phyloP scores from a whole-genome alignment of 148 eudicot species.

The Rhododendron ovatum region DNA sequence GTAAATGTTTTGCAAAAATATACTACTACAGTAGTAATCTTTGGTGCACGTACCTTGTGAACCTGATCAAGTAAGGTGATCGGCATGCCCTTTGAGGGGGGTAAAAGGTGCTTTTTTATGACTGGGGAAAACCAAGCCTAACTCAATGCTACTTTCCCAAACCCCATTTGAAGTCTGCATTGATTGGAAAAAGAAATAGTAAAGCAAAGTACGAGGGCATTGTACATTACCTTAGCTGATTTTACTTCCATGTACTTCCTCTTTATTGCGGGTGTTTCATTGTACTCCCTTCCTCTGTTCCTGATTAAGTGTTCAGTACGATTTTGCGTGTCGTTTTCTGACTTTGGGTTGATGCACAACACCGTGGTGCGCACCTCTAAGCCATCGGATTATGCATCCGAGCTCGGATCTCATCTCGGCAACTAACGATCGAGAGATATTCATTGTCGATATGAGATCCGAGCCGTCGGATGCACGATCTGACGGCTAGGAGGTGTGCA shows the following conservation, averaged over 20 bases:
- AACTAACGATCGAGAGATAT: no score
- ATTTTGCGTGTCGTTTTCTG: no score
- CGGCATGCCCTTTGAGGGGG: background rate
- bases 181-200: background rate
- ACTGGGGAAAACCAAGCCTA: background rate
- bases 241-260: background rate
- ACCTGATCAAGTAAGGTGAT: background rate
- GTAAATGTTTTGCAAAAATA: no score
- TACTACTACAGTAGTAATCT: background rate
- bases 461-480: no score
- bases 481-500: no score
- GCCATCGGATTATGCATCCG: no score
- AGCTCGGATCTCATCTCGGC: no score
- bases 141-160: background rate
- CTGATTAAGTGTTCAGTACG: no score
- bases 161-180: background rate
- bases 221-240: background rate
- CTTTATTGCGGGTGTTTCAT: background rate
- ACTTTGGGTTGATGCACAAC: no score
- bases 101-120: background rate
- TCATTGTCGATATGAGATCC: no score
- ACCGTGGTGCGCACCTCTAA: fast-evolving
- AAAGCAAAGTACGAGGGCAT: background rate
- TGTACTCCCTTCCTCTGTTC: no score
- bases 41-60: background rate